phyloP scores from a whole-genome alignment of 2,329 filamentous ascomycete genomes.

The Colletotrichum sp. region DNA sequence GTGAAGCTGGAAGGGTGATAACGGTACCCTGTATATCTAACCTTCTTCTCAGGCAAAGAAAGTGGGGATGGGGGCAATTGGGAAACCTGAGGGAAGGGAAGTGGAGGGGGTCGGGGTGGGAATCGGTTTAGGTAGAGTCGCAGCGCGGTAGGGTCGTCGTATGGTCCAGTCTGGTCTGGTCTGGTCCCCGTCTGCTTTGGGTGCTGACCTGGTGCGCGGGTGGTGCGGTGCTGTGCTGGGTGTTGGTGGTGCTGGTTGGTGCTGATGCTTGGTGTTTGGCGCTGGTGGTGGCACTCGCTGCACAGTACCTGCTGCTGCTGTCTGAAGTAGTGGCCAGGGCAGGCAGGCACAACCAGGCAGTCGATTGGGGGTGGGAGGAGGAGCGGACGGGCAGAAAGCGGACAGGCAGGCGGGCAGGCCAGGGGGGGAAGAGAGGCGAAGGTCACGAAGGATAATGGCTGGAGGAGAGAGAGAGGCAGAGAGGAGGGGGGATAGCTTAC shows the following conservation, averaged over 20 bases:
- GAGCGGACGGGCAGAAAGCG: background rate
- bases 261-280: background rate
- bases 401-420: background rate
- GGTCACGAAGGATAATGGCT: background rate
- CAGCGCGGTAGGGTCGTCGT: slow-evolving; percentile 14
- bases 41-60: slow-evolving; percentile 20
- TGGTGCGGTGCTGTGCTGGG: background rate
- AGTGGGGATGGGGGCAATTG: slow-evolving; percentile 22
- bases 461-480: background rate
- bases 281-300: background rate
- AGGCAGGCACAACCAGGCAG: background rate
- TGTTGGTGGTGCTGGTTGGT: background rate
- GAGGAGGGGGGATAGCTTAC: background rate
- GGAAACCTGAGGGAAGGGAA: slow-evolving; percentile 22
- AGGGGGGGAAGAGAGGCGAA: background rate
- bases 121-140: slow-evolving; percentile 13
- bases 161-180: background rate
- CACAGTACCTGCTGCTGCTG: background rate
- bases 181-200: background rate
- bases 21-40: slow-evolving; percentile 22
- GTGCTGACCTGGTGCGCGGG: background rate
- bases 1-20: slow-evolving; percentile 27
- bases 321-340: background rate
- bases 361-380: background rate
- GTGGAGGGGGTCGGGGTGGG: slow-evolving; percentile 20